A percentile compares a stretch with the other conserved stretches of the same genome.
Evolutionary conservation across 2,329 filamentous ascomycete species (phyloP).

Genomic region (Lachnellula subtilissima): DNA sequence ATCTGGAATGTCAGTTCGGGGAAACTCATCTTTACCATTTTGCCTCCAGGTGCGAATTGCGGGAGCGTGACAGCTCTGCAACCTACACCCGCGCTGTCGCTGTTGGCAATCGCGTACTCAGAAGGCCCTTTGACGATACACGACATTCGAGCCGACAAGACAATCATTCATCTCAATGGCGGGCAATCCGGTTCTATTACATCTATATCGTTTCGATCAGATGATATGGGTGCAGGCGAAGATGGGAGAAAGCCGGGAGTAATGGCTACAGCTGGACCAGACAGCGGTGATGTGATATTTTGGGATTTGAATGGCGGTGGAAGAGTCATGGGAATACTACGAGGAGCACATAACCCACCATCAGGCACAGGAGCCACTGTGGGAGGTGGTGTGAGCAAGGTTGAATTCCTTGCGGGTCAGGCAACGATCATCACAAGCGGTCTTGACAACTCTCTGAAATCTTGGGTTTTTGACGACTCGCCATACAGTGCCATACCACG

Average conservation of each 20-base stretch:
- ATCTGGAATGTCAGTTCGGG: conserved; percentile 96
- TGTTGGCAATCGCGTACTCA: conserved; percentile 84
- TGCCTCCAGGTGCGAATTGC: conserved; percentile 66
- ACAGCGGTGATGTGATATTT: conserved; percentile 83
- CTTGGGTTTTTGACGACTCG: conserved; percentile 92
- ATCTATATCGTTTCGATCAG: conserved; percentile 84
- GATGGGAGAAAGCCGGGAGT: conserved; percentile 83
- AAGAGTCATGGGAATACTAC: conserved; percentile 77
- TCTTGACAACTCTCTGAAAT: conserved; percentile 87
- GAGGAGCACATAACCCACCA: conserved; percentile 81
- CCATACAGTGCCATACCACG: conserved; percentile 85
- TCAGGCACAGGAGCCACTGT: conserved; percentile 45
- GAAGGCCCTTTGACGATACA: conserved; percentile 74
- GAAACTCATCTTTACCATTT: conserved; percentile 84
- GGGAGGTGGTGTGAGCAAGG: conserved; percentile 74
- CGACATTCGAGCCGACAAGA: conserved; percentile 74
- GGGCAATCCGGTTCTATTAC: conserved; percentile 63
- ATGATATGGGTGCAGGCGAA: conserved; percentile 80
- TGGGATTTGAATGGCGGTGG: conserved; percentile 94
- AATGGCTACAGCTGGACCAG: conserved; percentile 81
- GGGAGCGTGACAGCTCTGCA: conserved; percentile 85
- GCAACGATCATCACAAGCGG: conserved; percentile 87
- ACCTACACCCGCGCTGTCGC: conserved; percentile 74
- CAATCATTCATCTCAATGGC: conserved; percentile 63
- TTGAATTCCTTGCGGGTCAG: conserved; percentile 87